phyloP scores from a whole-genome alignment of 2,329 filamentous ascomycete genomes.

The Bipolaris oryzae region DNA sequence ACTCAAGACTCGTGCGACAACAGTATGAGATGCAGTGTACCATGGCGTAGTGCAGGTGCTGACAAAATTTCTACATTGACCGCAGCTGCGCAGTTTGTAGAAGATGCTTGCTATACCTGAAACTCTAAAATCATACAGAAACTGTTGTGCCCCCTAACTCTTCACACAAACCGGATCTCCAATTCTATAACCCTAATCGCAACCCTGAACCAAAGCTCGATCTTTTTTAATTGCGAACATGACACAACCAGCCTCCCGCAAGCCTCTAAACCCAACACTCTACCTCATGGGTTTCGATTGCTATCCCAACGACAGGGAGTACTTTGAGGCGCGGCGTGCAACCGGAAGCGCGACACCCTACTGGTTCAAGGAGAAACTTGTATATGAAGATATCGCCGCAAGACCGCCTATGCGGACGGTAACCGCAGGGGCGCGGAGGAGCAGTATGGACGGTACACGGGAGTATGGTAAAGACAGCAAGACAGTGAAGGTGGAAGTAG shows the following conservation, averaged over 20 bases:
- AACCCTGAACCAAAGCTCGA: not conserved
- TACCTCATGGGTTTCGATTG: conserved; percentile 9
- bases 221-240: not conserved
- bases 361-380: conserved; percentile 6
- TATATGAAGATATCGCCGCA: not conserved
- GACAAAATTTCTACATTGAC: not conserved
- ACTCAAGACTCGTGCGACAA: not conserved
- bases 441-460: not conserved
- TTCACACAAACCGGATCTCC: not conserved
- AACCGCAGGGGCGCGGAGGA: not conserved
- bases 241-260: not conserved
- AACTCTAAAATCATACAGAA: not conserved
- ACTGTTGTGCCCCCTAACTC: too few species aligned
- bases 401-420: not conserved
- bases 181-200: not conserved
- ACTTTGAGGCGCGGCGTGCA: not conserved
- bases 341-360: conserved; percentile 1
- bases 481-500: not conserved
- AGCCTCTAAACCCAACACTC: not conserved
- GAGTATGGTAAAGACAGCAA: not conserved
- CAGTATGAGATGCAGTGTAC: not conserved
- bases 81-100: not conserved
- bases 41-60: not conserved
- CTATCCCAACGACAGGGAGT: not conserved
- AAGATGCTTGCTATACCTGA: not conserved